phyloP scores from a whole-genome alignment of 208 protist genomes.

The Strigomonas culicis region DNA sequence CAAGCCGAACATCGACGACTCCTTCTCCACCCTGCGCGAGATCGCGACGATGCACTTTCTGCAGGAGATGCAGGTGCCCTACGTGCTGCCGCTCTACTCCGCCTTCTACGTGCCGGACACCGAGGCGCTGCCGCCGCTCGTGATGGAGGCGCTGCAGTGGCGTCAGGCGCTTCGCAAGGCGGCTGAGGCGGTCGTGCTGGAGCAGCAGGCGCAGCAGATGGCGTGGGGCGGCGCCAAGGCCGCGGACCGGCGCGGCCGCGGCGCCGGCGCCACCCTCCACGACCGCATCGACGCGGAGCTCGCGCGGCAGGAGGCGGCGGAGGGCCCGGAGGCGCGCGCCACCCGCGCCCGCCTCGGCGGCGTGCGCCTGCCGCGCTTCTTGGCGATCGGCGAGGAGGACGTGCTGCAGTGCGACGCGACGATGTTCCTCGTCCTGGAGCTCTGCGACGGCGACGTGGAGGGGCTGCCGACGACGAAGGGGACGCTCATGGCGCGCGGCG shows the following conservation, averaged over 20 bases:
- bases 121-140: slow-evolving; percentile 63
- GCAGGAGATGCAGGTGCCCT: slow-evolving; percentile 72
- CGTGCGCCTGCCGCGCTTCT: slow-evolving; percentile 63
- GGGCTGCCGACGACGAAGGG: slow-evolving; percentile 45
- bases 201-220: slow-evolving; percentile 24
- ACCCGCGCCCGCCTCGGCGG: slow-evolving; percentile 27
- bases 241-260: not conserved
- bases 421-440: slow-evolving; percentile 72
- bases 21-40: slow-evolving; percentile 72
- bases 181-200: slow-evolving; percentile 31
- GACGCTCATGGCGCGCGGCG: slow-evolving; percentile 37
- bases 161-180: slow-evolving; percentile 21
- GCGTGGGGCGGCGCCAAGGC: slow-evolving; percentile 3
- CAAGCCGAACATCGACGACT: slow-evolving; percentile 66
- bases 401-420: slow-evolving; percentile 62
- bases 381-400: slow-evolving; percentile 75
- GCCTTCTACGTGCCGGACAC: slow-evolving; percentile 60
- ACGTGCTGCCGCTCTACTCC: slow-evolving; percentile 78
- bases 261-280: slow-evolving; percentile 18
- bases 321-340: slow-evolving; percentile 21
- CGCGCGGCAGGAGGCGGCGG: slow-evolving; percentile 12
- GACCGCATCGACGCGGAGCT: slow-evolving; percentile 21
- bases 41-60: slow-evolving; percentile 82
- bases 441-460: slow-evolving; percentile 87
- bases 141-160: slow-evolving; percentile 38